Percentiles rank a stretch among this genome's conserved stretches.
Evolutionary conservation across 148 eudicot species (phyloP).

Genomic region (Rhododendron griersonianum): DNA sequence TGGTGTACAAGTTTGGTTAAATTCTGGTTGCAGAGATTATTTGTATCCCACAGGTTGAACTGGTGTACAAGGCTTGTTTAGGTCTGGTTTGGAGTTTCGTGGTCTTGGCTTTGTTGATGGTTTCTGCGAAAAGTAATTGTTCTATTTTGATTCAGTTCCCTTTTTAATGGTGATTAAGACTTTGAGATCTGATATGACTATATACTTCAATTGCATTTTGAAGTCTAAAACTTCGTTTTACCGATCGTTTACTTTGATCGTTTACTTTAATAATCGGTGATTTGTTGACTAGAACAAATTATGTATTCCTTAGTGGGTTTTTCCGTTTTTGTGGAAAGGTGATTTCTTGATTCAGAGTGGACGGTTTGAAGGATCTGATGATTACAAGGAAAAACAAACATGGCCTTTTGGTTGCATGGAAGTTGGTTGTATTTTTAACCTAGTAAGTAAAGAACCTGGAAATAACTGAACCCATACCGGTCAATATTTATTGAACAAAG

Average conservation of each 20-base stretch:
- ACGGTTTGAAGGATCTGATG: neutral
- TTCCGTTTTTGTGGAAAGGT: neutral
- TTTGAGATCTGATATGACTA: neutral
- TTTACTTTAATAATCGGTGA: neutral
- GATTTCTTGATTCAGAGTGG: neutral
- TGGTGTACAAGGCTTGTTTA: neutral
- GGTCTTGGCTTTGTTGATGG: neutral
- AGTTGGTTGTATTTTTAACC: neutral
- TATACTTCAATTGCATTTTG: neutral
- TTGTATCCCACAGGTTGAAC: neutral
- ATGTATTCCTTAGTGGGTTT: neutral
- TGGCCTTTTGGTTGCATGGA: neutral
- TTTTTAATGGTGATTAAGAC: neutral
- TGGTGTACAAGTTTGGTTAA: neutral
- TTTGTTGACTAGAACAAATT: neutral
- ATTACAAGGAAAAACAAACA: neutral
- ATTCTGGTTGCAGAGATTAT: neutral
- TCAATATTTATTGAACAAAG: neutral
- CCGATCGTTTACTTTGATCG: neutral
- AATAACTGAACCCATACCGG: neutral
- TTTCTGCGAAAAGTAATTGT: neutral
- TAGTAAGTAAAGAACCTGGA: neutral
- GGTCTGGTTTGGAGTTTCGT: neutral
- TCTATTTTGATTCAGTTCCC: neutral
- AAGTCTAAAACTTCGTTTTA: neutral